These are phyloP conservation scores for Diaporthe destruens DNA, from an alignment of 2,329 filamentous ascomycete species.

Conservation along the genomic window DNA sequence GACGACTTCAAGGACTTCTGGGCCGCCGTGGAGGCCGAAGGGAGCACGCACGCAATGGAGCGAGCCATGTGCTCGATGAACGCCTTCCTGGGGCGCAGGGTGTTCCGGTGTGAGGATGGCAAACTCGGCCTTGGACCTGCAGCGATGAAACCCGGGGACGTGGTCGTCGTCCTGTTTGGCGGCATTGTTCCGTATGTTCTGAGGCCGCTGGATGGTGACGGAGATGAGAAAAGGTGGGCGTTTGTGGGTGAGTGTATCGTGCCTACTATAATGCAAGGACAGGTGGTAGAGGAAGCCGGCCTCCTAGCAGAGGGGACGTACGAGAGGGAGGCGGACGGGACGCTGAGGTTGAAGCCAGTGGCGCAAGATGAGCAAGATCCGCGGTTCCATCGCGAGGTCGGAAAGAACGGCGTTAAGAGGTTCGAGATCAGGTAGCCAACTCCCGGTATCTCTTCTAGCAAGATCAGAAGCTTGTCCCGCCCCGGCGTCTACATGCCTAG, in stretches of 20 bases:
- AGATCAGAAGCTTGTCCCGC: background rate
- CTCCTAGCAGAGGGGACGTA: slow-evolving; percentile 34
- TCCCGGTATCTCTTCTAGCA: background rate
- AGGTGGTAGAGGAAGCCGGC: slow-evolving; percentile 38
- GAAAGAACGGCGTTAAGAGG: slow-evolving; percentile 36
- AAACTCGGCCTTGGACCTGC: slow-evolving; percentile 40
- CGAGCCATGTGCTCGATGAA: slow-evolving; percentile 38
- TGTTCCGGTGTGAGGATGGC: slow-evolving; percentile 36
- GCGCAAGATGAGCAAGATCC: slow-evolving; percentile 23
- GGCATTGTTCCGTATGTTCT: slow-evolving; percentile 36
- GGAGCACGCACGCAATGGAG: slow-evolving; percentile 30
- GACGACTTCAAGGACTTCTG: slow-evolving; percentile 30
- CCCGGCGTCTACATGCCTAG: background rate
- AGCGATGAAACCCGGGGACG: slow-evolving; percentile 38
- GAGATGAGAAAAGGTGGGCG: slow-evolving; percentile 15
- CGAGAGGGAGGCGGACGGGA: slow-evolving; percentile 16
- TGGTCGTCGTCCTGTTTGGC: slow-evolving; percentile 39
- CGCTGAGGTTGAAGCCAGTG: slow-evolving; percentile 15
- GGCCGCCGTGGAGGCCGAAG: slow-evolving; percentile 16
- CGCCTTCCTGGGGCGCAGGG: slow-evolving; percentile 26
- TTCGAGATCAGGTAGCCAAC: slow-evolving; percentile 34
- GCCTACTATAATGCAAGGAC: slow-evolving; percentile 41
- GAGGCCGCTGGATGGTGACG: slow-evolving; percentile 6
- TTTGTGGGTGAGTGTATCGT: slow-evolving; percentile 42
- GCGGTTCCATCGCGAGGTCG: slow-evolving; percentile 39